Percentiles rank a stretch among this genome's conserved stretches.
Conservation (phyloP, 345 rosid species). For the Lepidium didymum region DNA sequence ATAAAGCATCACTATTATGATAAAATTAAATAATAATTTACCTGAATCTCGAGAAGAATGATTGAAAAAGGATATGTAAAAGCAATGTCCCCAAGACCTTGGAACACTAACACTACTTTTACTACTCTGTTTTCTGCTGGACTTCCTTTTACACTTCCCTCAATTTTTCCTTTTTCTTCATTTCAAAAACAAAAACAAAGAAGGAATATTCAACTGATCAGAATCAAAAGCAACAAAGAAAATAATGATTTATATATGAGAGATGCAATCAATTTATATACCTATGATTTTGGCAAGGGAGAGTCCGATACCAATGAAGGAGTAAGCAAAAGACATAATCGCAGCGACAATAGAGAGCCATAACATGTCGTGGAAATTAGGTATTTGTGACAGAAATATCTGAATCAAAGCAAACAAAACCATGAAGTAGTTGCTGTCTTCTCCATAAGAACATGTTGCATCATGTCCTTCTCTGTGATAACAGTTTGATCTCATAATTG, state of each 20-base stretch:
- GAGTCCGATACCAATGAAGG: slow-evolving; percentile 31
- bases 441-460: slow-evolving; percentile 37
- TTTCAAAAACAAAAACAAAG: not conserved
- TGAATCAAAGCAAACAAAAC: slow-evolving; percentile 44
- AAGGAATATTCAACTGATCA: too few species aligned
- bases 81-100: slow-evolving; percentile 79
- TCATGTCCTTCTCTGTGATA: slow-evolving; percentile 42
- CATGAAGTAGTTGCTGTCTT: slow-evolving; percentile 51
- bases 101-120: slow-evolving; percentile 58
- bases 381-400: slow-evolving; percentile 43
- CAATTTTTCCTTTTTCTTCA: slow-evolving; percentile 36
- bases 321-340: slow-evolving; percentile 31
- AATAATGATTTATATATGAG: not conserved
- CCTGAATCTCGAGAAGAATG: slow-evolving; percentile 78
- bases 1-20: not conserved
- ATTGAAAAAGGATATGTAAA: slow-evolving; percentile 63
- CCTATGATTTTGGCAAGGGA: slow-evolving; percentile 23
- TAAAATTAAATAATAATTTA: not conserved
- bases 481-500: slow-evolving; percentile 49
- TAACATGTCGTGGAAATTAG: slow-evolving; percentile 28
- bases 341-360: slow-evolving; percentile 40
- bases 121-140: slow-evolving; percentile 46
- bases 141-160: slow-evolving; percentile 57
- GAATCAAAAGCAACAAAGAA: not conserved
- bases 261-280: not conserved